Conservation (phyloP, 192 early-diverging fungal species). For the Phycomyces blakesleeanus region DNA sequence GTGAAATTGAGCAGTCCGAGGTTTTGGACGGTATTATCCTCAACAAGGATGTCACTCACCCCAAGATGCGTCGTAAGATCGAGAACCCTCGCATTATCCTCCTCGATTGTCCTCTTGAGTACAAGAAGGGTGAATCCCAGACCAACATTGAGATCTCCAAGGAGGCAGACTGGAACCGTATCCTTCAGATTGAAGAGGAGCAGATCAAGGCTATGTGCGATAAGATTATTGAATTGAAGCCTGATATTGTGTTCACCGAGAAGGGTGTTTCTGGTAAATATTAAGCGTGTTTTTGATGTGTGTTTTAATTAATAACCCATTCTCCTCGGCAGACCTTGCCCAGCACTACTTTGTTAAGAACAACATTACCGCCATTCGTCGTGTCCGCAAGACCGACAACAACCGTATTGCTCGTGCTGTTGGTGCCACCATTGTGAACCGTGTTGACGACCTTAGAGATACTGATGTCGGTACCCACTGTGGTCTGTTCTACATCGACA, state of each 20-base stretch:
- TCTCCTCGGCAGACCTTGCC: constrained; percentile 72
- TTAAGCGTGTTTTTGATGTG: neutral
- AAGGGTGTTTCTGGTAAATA: constrained; percentile 90
- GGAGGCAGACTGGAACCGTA: constrained; percentile 93
- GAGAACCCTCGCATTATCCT: constrained; percentile 95
- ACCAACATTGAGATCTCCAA: constrained; percentile 97
- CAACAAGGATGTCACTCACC: constrained; percentile 99
- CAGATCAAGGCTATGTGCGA: constrained; percentile 97
- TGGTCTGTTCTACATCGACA: constrained; percentile 90
- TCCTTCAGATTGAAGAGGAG: constrained; percentile 99
- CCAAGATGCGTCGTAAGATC: constrained; percentile 92
- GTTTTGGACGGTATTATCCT: constrained; percentile 98
- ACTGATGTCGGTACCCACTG: constrained; percentile 92
- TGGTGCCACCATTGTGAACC: constrained; percentile 94
- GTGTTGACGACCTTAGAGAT: constrained; percentile 95
- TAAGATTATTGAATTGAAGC: constrained; percentile 92
- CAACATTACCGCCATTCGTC: constrained; percentile 96
- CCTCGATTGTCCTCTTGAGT: constrained; percentile 98
- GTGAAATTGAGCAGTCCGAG: constrained; percentile 92
- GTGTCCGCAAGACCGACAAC: constrained; percentile 98
- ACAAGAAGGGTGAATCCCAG: constrained; percentile 99
- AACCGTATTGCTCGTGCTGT: constrained; percentile 97
- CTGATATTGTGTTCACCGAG: constrained; percentile 97
- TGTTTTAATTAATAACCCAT: constrained; percentile 4
- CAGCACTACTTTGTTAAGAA: constrained; percentile 98